Percentiles rank a stretch among this genome's conserved stretches.
phyloP scores from a whole-genome alignment of 805 yeast genomes.

The Ascoidea asiatica region DNA sequence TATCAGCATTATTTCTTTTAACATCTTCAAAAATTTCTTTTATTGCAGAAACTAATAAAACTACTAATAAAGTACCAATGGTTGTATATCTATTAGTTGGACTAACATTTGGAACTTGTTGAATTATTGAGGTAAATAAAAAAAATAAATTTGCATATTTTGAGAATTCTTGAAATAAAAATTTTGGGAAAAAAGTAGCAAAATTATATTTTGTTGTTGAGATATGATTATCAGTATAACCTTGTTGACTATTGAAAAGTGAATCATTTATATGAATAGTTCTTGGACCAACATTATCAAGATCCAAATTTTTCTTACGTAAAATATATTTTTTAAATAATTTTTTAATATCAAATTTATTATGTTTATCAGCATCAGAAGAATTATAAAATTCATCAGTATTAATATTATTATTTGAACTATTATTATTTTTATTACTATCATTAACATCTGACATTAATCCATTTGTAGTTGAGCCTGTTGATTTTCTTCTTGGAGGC shows the following conservation, averaged over 20 bases:
- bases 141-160: conserved; percentile 94
- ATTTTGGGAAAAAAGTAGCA: conserved; percentile 90
- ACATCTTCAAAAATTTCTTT: conserved; percentile 87
- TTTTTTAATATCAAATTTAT: conserved; percentile 23
- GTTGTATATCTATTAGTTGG: conserved; percentile 96
- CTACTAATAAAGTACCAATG: conserved; percentile 78
- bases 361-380: too few relatives aligned
- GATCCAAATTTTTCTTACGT: conserved; percentile 15
- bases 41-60: conserved; percentile 77
- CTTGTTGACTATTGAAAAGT: conserved; percentile 32
- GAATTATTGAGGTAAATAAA: conserved; percentile 81
- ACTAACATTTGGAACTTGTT: conserved; percentile 92
- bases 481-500: conserved; percentile 6
- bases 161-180: conserved; percentile 90
- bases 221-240: conserved; percentile 71
- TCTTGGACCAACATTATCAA: conserved; percentile 38
- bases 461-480: conserved; percentile 4
- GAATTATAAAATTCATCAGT: conserved; percentile 18
- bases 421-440: not conserved
- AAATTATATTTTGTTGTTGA: conserved; percentile 91
- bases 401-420: not conserved
- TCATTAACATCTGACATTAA: conserved; percentile 4
- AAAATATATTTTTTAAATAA: conserved; percentile 22
- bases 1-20: conserved; percentile 79
- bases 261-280: conserved; percentile 56